Evolutionary conservation across 441 rosid species (phyloP).

Genomic region (Dalechampia spathulata): DNA sequence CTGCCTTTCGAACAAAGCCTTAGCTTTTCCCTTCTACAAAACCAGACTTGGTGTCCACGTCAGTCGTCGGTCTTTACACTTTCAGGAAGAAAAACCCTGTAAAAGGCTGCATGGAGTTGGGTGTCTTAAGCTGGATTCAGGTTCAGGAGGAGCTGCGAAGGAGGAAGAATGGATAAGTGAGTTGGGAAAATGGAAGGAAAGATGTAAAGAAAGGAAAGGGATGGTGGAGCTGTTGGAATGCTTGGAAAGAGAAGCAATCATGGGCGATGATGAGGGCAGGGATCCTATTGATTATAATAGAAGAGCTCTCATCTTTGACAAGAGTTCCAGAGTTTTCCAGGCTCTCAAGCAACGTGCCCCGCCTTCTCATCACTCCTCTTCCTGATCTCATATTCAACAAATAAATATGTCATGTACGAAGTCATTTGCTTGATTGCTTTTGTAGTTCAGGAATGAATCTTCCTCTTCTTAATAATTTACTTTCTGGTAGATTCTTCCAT

Average conservation of each 20-base stretch:
- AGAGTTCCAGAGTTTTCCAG: slow-evolving; percentile 56
- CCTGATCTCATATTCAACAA: too few relatives aligned
- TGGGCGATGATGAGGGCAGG: slow-evolving; percentile 75
- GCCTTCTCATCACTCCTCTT: neutral
- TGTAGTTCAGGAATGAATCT: too few relatives aligned
- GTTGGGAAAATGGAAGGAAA: slow-evolving; percentile 28
- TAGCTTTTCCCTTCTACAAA: neutral
- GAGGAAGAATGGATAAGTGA: slow-evolving; percentile 29
- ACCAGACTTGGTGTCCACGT: neutral
- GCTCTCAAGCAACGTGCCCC: slow-evolving; percentile 35
- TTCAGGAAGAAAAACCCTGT: too few relatives aligned
- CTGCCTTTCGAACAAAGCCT: neutral
- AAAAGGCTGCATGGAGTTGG: slow-evolving; percentile 1
- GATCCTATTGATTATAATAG: slow-evolving; percentile 66
- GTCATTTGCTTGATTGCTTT: too few relatives aligned
- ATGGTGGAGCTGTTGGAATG: slow-evolving; percentile 39
- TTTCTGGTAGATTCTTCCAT: too few relatives aligned
- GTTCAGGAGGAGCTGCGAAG: slow-evolving; percentile 1
- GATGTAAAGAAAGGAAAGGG: slow-evolving; percentile 30
- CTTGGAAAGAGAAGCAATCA: slow-evolving; percentile 72
- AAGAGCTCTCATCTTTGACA: slow-evolving; percentile 75
- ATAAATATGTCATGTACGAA: too few relatives aligned
- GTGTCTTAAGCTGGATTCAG: slow-evolving; percentile 28
- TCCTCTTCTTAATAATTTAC: too few relatives aligned
- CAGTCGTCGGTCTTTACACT: too few relatives aligned